Conservation (phyloP, 345 rosid species). For the Ailanthus altissimus region DNA sequence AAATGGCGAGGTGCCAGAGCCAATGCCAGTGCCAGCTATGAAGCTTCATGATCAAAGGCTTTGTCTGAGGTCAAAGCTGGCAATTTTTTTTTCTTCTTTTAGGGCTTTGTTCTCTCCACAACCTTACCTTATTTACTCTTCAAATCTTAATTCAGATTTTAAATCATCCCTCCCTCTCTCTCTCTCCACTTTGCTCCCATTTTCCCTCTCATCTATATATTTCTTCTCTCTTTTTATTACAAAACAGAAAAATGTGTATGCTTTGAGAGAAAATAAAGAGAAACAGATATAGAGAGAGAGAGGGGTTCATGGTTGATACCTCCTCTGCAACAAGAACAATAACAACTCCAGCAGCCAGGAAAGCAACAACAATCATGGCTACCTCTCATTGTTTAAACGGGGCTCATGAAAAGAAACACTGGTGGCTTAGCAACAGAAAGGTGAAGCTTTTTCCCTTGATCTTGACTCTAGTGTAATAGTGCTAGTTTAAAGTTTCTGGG, state of each 20-base stretch:
- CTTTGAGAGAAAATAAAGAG: conserved; percentile 16
- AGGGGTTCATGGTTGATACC: conserved; percentile 31
- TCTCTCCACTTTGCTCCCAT: conserved; percentile 29
- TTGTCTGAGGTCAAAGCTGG: conserved; percentile 88
- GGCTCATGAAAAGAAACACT: conserved; percentile 55
- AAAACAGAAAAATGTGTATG: conserved; percentile 28
- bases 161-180: conserved; percentile 12
- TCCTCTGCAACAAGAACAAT: conserved; percentile 21
- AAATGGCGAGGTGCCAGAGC: conserved; percentile 69
- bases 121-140: conserved; percentile 27
- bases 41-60: conserved; percentile 65
- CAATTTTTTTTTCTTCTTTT: conserved; percentile 26
- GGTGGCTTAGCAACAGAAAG: conserved; percentile 94
- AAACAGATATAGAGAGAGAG: conserved; percentile 4
- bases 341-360: background rate
- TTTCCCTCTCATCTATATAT: conserved; percentile 36
- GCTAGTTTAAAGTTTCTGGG: background rate
- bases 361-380: conserved; percentile 41
- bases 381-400: conserved; percentile 37
- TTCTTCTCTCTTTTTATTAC: conserved; percentile 14
- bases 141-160: conserved; percentile 8
- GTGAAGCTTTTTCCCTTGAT: conserved; percentile 30
- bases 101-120: conserved; percentile 24
- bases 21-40: too few species aligned
- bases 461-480: background rate